Evolutionary conservation across 2,329 filamentous ascomycete species (phyloP).

Genomic region (Phyllosticta paracitricarpa): DNA sequence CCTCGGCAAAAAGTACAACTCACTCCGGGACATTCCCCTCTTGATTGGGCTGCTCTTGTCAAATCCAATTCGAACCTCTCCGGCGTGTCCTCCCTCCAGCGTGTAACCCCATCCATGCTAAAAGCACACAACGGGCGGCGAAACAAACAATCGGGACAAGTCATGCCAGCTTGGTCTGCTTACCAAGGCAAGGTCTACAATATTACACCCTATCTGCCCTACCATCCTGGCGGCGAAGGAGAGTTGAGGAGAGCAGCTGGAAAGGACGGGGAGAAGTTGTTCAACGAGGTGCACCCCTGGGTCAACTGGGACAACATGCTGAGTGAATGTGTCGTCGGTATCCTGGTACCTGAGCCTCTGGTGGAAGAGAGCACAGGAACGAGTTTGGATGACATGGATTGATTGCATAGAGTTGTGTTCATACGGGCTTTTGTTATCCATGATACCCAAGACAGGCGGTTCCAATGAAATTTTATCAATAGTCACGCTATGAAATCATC

Average conservation of each 20-base stretch:
- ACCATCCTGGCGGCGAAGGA: conserved; percentile 77
- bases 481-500: background rate
- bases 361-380: conserved; percentile 17
- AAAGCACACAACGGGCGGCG: conserved; percentile 70
- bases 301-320: conserved; percentile 61
- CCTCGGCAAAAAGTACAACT: conserved; percentile 60
- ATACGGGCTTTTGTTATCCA: background rate
- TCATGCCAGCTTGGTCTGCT: conserved; percentile 63
- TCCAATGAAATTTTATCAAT: background rate
- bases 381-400: conserved; percentile 52
- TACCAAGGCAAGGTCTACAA: conserved; percentile 91
- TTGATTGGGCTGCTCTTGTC: conserved; percentile 89
- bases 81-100: conserved; percentile 46
- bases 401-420: conserved; percentile 14
- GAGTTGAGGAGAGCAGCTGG: conserved; percentile 70
- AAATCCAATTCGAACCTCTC: conserved; percentile 50
- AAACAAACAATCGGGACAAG: conserved; percentile 50
- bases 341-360: conserved; percentile 48
- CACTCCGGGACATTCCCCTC: conserved; percentile 81
- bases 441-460: conserved; percentile 2
- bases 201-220: conserved; percentile 77
- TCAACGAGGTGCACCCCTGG: conserved; percentile 57
- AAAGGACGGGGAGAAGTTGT: conserved; percentile 57
- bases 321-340: conserved; percentile 50
- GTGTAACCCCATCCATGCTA: conserved; percentile 75